Percentiles rank a stretch among this genome's conserved stretches.
Conservation (phyloP, 1,284 basidiomycete genomes). For the Hemileia vastatrix region DNA sequence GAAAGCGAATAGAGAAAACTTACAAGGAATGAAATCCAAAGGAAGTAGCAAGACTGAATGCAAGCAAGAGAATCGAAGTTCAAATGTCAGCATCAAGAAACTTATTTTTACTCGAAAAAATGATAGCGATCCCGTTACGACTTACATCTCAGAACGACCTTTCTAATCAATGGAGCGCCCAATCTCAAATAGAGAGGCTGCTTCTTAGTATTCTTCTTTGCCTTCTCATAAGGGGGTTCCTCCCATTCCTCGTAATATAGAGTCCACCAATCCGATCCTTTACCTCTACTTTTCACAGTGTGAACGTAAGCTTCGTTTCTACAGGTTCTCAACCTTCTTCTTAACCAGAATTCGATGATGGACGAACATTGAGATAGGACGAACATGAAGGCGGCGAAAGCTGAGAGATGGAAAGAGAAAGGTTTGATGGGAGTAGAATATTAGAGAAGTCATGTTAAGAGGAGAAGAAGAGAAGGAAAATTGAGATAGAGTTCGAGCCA, state of each 20-base stretch:
- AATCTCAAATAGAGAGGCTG: slow-evolving; percentile 20
- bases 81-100: no score
- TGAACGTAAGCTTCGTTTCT: slow-evolving; percentile 61
- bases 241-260: slow-evolving; percentile 39
- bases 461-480: no score
- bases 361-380: slow-evolving; percentile 60
- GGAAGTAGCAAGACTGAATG: slow-evolving; percentile 58
- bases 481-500: no score
- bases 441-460: no score
- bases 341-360: slow-evolving; percentile 68
- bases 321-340: slow-evolving; percentile 64
- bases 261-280: slow-evolving; percentile 58
- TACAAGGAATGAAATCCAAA: slow-evolving; percentile 59
- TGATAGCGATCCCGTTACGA: no score
- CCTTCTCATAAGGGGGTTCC: slow-evolving; percentile 34
- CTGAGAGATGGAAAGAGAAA: no score
- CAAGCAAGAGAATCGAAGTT: background rate
- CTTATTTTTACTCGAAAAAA: no score
- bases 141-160: slow-evolving; percentile 32
- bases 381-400: slow-evolving; percentile 63
- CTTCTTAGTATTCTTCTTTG: no score
- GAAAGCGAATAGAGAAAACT: no score
- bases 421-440: no score
- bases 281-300: slow-evolving; percentile 66
- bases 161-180: slow-evolving; percentile 31